Evolutionary conservation across 2,329 filamentous ascomycete genomes (phyloP), one percentile per base, ranked within the genome.

Genomic region (Hymenoscyphus infarciens): DNA sequence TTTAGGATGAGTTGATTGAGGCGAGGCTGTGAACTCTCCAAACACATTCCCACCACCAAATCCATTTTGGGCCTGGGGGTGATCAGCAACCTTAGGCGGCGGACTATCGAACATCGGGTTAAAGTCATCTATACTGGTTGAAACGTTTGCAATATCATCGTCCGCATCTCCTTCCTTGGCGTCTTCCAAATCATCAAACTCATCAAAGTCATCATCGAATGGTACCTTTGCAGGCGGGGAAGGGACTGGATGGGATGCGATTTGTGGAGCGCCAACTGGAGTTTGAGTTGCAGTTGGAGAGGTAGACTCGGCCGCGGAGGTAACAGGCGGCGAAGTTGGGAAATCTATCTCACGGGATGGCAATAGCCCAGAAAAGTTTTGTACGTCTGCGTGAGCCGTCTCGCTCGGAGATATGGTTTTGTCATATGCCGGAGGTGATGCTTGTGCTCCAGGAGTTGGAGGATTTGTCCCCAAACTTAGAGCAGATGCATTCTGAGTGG

Each of bases 111-210:
- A 95, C 19, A 90, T 86, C 0, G 89, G 84, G 73, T 93, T 92
- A 75, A 94, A 95, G 68, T 94, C 90, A 67, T 90, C 25, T 16
- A 27, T 27, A 64, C 78, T 75, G 25, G 77, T 76, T 35, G 87
- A 89, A 66, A 92, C 83, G 70, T 83, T 89, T 71, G 88, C 87
- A 77, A 93, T 92, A 67, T 94, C 90, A 63, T 94, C 90, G 63
- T 93, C 91, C 1, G 83, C 87, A 27, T 84, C 87, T 57, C 88
- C 90, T 75, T 95, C 91, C 73, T 92, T 91, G 54, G 91, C 91
- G 71, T 96, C 91, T 64, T 91, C 87, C 16, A 96, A 83, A 61
- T 91, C 91, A 70, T 91, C 89, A 69, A 95, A 95, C 52, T 92
- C 90, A 67, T 92, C 90, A 64, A 92, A 85, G 58, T 92, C 90